Evolutionary conservation across 1,139 yeast genomes (phyloP).

Genomic region (Saccharomyces hybrid): DNA sequence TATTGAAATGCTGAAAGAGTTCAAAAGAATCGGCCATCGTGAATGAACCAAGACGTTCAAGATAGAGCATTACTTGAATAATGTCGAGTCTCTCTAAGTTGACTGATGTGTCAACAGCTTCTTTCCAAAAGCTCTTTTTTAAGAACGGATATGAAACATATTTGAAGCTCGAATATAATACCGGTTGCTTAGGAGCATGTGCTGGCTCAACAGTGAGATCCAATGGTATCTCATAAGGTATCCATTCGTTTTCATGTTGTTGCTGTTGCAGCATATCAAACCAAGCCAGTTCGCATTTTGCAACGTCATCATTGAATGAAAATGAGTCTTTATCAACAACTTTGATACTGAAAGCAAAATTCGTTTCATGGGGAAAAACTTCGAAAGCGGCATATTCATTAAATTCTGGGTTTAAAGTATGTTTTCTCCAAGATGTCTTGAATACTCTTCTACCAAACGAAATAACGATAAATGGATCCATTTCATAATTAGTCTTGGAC

Average conservation of each 20-base stretch:
- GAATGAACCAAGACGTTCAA: slow-evolving; percentile 39
- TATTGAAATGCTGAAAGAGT: slow-evolving; percentile 35
- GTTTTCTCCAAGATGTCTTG: slow-evolving; percentile 79
- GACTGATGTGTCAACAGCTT: slow-evolving; percentile 36
- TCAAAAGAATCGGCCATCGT: slow-evolving; percentile 51
- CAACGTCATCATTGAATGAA: slow-evolving; percentile 77
- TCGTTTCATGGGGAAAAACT: slow-evolving; percentile 55
- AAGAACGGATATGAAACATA: slow-evolving; percentile 62
- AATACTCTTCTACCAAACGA: slow-evolving; percentile 85
- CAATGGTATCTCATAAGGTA: slow-evolving; percentile 31
- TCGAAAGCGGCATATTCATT: slow-evolving; percentile 79
- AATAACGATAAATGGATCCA: slow-evolving; percentile 94
- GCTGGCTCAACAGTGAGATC: slow-evolving; percentile 27
- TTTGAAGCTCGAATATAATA: slow-evolving; percentile 50
- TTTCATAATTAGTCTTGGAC: slow-evolving; percentile 66
- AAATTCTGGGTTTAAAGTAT: slow-evolving; percentile 73
- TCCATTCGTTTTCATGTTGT: slow-evolving; percentile 13
- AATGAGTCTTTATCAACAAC: slow-evolving; percentile 80
- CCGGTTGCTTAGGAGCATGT: slow-evolving; percentile 42
- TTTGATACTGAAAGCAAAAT: slow-evolving; percentile 58
- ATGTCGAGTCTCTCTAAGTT: slow-evolving; percentile 20
- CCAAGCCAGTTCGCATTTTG: slow-evolving; percentile 49
- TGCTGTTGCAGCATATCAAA: slow-evolving; percentile 37
- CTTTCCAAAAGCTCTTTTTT: slow-evolving; percentile 63
- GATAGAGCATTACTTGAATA: slow-evolving; percentile 22